Base-by-base conservation (phyloP, 108 stramenopile genomes). In the Cyclotella cryptica region DNA sequence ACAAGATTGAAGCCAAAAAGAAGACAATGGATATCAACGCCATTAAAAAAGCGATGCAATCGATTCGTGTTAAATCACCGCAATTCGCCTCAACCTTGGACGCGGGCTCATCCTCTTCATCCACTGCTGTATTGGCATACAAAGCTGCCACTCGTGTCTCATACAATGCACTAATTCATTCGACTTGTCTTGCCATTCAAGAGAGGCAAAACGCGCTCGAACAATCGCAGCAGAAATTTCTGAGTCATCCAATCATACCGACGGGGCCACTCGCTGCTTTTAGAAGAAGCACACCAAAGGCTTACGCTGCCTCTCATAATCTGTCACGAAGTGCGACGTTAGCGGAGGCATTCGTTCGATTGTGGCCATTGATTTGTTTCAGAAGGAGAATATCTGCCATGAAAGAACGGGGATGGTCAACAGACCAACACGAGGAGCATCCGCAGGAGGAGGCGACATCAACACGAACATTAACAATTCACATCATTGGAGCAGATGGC, bases 401-500 rank as follows among this genome's bases (percentile, higher is more conserved):
- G 27, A 70, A 63, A 15, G 28, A 59, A 14, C 45, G 79, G 11
- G 65, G 64, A 28, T 65, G 51, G 21, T 46, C 55, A 14, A 12
- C 3, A 27, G 28, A 47, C 13, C 54, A 83, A 22, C 49, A 65
- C 0, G 15, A 66, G 19, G 17, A 13, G 29, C n/a, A n/a, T n/a
- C n/a, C n/a, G n/a, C 55, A 39, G 43, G 60, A n/a, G 29, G 44
- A 45, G 11, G 74, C 73, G 40, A 17, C 3, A 62, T 51, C 49
- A 51, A 19, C 49, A 51, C 3, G 35, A 61, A 72, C 46, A 22
- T 66, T 92, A 22, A 62, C 80, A 64, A 83, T 95, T 54, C 90
- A 95, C 66, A 75, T 93, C 10, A 76, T 95, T 35, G 94, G 94
- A 24, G 89, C 88, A 22, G 94, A 95, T 80, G 74, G 79, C 59